Percentiles rank a stretch among this genome's conserved stretches.
These are phyloP conservation scores for Torulaspora indica DNA, from an alignment of 805 yeast species.

Conservation along the genomic window DNA sequence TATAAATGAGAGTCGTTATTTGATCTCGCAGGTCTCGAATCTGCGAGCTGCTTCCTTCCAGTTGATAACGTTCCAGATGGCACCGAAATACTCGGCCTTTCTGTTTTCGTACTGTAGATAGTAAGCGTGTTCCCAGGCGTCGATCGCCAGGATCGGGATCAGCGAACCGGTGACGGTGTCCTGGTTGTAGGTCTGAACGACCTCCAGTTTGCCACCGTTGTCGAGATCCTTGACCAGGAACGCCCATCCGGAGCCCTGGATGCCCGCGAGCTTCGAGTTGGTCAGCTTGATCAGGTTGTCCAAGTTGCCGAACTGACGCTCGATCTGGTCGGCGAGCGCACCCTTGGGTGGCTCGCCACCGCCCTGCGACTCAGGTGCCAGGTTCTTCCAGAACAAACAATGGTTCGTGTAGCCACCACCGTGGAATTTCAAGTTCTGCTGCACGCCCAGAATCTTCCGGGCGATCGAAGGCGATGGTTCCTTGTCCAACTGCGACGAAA, in stretches of 20 bases:
- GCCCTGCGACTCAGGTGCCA: conserved; percentile 68
- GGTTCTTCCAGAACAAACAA: conserved; percentile 79
- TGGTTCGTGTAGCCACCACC: conserved; percentile 92
- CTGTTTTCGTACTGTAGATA: conserved; percentile 89
- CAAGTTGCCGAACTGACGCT: conserved; percentile 62
- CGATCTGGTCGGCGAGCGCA: conserved; percentile 54
- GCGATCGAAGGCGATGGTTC: conserved; percentile 41
- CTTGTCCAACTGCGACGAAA: conserved; percentile 53
- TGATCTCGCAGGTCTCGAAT: conserved; percentile 38
- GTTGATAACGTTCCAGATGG: conserved; percentile 90
- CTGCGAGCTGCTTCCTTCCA: conserved; percentile 87
- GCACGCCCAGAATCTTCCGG: conserved; percentile 46
- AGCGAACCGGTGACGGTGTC: conserved; percentile 72
- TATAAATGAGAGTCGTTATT: conserved; percentile 2
- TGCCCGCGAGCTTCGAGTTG: conserved; percentile 71
- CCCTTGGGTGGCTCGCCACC: conserved; percentile 67
- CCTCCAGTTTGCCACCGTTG: conserved; percentile 63
- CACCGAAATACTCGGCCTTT: conserved; percentile 87
- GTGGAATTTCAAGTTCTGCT: conserved; percentile 78
- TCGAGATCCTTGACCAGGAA: conserved; percentile 78
- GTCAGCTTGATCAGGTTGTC: conserved; percentile 62
- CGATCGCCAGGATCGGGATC: conserved; percentile 80
- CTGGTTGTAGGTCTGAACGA: conserved; percentile 79
- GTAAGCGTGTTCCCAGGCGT: conserved; percentile 97
- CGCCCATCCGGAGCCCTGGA: conserved; percentile 96